A percentile compares a stretch with the other conserved stretches of the same genome.
phyloP scores from a whole-genome alignment of 768 basidiomycete species.

The Leccinum ochraceum region DNA sequence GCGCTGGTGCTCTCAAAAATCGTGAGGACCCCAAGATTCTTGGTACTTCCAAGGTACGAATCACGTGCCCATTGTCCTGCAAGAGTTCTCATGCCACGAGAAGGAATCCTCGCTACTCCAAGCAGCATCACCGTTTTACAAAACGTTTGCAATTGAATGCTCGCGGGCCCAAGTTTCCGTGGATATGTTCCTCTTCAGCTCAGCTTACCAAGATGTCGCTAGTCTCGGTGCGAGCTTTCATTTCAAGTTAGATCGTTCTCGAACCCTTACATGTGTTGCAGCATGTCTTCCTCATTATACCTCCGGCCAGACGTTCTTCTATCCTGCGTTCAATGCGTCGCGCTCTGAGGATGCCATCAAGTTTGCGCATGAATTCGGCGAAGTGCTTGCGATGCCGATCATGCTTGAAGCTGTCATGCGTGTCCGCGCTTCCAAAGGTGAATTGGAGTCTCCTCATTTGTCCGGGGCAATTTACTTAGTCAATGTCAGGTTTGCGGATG shows the following conservation, averaged over 20 bases:
- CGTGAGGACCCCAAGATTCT: conserved; percentile 95
- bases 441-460: conserved; percentile 6
- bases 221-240: conserved; percentile 61
- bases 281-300: conserved; percentile 96
- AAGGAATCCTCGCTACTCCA: conserved; percentile 92
- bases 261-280: conserved; percentile 30
- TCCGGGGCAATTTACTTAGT: background rate
- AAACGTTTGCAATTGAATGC: conserved; percentile 98
- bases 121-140: conserved; percentile 95
- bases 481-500: conserved; percentile 79
- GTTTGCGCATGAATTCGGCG: conserved; percentile 96
- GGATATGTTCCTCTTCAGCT: conserved; percentile 98
- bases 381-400: conserved; percentile 89
- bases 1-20: conserved; percentile 91
- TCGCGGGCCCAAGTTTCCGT: conserved; percentile 96
- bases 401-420: conserved; percentile 98
- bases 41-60: conserved; percentile 82
- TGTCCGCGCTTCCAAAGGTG: conserved; percentile 94
- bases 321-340: conserved; percentile 95
- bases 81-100: conserved; percentile 3
- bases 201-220: conserved; percentile 93
- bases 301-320: conserved; percentile 96
- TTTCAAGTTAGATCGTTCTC: background rate
- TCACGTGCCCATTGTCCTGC: background rate
- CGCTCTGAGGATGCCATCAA: conserved; percentile 96